Evolutionary conservation across 202 grass and related monocot species (phyloP).

Genomic region (Schoenoplectus triqueter): DNA sequence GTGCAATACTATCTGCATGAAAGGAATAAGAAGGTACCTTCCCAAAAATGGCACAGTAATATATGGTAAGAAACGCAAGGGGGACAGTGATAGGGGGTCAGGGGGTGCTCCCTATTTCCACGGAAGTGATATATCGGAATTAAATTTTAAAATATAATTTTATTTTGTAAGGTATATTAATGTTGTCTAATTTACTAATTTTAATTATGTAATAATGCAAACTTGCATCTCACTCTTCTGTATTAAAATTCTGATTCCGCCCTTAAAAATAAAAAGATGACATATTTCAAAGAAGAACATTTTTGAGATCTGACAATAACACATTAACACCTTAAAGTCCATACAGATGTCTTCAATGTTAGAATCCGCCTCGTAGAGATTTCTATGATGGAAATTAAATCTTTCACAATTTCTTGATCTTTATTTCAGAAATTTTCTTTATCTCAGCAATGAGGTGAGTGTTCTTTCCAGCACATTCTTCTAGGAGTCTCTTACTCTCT

Average conservation of each 20-base stretch:
- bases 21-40: not conserved
- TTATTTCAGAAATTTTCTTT: not conserved
- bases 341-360: not conserved
- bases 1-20: not conserved
- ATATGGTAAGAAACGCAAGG: not conserved
- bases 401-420: slow-evolving; percentile 25
- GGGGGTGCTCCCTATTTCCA: too few species aligned
- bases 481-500: not conserved
- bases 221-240: too few species aligned
- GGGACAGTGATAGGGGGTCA: too few species aligned
- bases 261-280: not conserved
- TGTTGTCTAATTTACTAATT: too few species aligned
- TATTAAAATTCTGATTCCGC: too few species aligned
- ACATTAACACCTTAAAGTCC: slow-evolving; percentile 17
- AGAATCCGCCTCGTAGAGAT: not conserved
- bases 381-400: not conserved
- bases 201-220: too few species aligned
- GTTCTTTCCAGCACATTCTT: not conserved
- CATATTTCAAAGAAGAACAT: slow-evolving; percentile 40
- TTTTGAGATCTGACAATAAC: slow-evolving; percentile 30
- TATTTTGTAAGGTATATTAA: too few species aligned
- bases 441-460: not conserved
- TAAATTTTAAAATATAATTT: too few species aligned
- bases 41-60: not conserved
- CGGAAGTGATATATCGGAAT: too few species aligned